These are phyloP conservation scores for Huiozyma naganishii DNA, from an alignment of 805 yeast species.

Conservation along the genomic window DNA sequence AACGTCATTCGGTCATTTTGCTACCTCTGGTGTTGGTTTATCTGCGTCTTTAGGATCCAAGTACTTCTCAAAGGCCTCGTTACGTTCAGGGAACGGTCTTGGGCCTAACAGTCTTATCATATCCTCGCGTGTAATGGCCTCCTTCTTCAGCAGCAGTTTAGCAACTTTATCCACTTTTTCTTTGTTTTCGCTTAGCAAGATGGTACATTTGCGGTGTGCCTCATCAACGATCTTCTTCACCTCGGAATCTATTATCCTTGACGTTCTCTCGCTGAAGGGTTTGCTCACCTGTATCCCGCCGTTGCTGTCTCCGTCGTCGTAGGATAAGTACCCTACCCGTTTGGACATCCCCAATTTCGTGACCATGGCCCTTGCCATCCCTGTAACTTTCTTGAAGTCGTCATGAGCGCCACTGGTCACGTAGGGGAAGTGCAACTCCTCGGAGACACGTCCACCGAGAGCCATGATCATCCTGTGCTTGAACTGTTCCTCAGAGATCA, in stretches of 20 bases:
- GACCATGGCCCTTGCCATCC: constrained; percentile 85
- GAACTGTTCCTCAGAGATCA: constrained; percentile 66
- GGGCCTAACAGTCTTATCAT: constrained; percentile 85
- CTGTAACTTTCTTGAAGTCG: constrained; percentile 85
- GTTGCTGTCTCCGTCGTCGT: constrained; percentile 32
- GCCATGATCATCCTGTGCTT: constrained; percentile 88
- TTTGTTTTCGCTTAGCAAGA: constrained; percentile 52
- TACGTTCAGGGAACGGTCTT: constrained; percentile 82
- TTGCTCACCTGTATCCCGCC: constrained; percentile 57
- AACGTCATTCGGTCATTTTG: too few species aligned
- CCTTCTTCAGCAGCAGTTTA: constrained; percentile 72
- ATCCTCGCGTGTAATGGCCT: constrained; percentile 87
- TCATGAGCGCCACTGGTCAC: constrained; percentile 91
- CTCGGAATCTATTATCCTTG: constrained; percentile 69
- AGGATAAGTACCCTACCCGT: constrained; percentile 46
- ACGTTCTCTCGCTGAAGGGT: constrained; percentile 85
- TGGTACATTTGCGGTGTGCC: constrained; percentile 61
- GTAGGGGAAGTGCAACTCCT: constrained; percentile 75
- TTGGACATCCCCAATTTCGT: constrained; percentile 81
- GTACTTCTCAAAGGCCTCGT: constrained; percentile 87
- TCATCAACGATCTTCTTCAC: constrained; percentile 67
- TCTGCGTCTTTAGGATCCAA: constrained; percentile 33
- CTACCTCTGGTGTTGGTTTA: too few species aligned
- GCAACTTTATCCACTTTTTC: constrained; percentile 79
- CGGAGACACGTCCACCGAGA: constrained; percentile 85